Percentiles rank a stretch among this genome's conserved stretches.
phyloP scores from a whole-genome alignment of 257 asterid genomes.

The Ocimum tenuiflorum region DNA sequence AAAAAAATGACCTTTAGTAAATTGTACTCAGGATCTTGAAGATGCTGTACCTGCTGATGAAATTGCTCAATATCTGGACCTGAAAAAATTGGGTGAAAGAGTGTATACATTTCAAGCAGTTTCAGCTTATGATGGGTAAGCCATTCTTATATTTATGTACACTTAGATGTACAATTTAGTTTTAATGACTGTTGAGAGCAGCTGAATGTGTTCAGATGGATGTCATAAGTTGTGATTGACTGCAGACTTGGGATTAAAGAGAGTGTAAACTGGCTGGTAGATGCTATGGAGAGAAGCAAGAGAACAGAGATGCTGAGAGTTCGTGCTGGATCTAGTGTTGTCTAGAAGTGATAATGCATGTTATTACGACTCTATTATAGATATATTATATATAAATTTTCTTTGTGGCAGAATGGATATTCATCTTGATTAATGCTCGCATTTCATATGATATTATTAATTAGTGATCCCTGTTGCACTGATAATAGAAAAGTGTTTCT shows the following conservation, averaged over 20 bases:
- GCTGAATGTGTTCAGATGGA: not conserved
- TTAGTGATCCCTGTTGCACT: no score
- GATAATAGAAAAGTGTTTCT: not conserved
- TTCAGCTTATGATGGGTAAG: conserved; percentile 72
- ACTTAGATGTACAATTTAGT: not conserved
- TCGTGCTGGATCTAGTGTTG: conserved; percentile 49
- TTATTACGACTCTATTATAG: not conserved
- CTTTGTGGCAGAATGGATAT: not conserved
- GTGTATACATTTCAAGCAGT: conserved; percentile 64
- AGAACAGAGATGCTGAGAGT: conserved; percentile 64
- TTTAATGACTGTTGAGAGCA: not conserved
- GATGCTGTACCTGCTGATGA: conserved; percentile 79
- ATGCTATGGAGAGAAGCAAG: conserved; percentile 82
- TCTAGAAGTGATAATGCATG: conserved; percentile 23
- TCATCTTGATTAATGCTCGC: not conserved
- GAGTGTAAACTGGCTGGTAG: conserved; percentile 83
- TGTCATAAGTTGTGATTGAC: conserved; percentile 3
- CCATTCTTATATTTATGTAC: not conserved
- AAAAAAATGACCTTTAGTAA: not conserved
- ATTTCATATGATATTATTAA: not conserved
- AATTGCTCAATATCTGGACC: conserved; percentile 68
- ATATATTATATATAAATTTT: not conserved
- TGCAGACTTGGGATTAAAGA: conserved; percentile 80
- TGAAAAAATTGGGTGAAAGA: conserved; percentile 71
- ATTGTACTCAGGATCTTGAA: conserved; percentile 56